These are phyloP conservation scores for Tieghemostelium lacteum DNA, from an alignment of 78 protist species.

Conservation along the genomic window DNA sequence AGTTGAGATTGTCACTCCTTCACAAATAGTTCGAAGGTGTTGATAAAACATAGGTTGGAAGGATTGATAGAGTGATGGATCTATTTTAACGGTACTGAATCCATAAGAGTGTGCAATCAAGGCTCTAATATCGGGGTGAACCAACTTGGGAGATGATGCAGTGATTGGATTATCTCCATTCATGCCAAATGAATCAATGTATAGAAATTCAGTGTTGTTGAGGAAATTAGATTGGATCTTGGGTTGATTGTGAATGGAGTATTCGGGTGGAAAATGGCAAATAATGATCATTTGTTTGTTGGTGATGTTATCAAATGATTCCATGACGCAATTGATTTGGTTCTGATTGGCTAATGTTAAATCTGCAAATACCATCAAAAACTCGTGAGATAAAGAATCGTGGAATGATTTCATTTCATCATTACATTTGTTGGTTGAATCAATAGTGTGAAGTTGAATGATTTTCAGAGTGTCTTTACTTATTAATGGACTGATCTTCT, in stretches of 20 bases:
- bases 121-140: constrained; percentile 11
- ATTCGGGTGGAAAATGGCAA: constrained; percentile 63
- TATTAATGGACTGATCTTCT: not conserved
- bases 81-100: not conserved
- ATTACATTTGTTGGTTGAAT: constrained; percentile 34
- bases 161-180: constrained; percentile 47
- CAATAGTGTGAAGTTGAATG: constrained; percentile 7
- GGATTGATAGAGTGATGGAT: not conserved
- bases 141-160: not conserved
- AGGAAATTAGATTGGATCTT: constrained; percentile 51
- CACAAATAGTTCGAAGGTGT: not conserved
- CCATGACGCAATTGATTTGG: constrained; percentile 27
- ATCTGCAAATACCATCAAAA: constrained; percentile 53
- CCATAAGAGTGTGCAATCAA: constrained; percentile 22
- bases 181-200: constrained; percentile 57
- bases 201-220: constrained; percentile 31
- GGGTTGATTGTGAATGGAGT: constrained; percentile 17
- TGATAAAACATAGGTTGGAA: constrained; percentile 11
- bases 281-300: constrained; percentile 18
- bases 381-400: not conserved
- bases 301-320: not conserved
- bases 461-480: not conserved
- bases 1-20: too few relatives aligned
- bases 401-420: constrained; percentile 1
- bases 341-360: constrained; percentile 29